Conservation (phyloP, 169 alveolate species). For the Eimeria necatrix region DNA sequence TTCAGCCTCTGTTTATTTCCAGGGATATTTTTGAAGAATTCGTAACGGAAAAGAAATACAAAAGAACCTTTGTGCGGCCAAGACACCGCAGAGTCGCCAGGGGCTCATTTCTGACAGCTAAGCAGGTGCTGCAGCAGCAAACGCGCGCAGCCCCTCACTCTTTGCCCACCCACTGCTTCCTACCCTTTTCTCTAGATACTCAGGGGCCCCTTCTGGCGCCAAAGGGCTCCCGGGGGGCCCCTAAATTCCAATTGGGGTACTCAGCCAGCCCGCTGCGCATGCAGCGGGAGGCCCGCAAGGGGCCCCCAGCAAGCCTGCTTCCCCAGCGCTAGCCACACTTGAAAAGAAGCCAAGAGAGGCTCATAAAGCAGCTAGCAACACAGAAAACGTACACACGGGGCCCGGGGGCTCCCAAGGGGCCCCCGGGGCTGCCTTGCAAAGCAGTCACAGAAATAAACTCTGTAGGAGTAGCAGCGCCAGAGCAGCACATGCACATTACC, state of each 20-base stretch:
- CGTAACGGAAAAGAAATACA: not conserved
- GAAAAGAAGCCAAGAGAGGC: not conserved
- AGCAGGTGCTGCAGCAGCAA: no score
- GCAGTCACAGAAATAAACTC: no score
- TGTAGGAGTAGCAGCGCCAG: no score
- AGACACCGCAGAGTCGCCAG: not conserved
- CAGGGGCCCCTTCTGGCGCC: not conserved
- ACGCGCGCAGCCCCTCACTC: no score
- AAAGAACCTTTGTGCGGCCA: conserved; percentile 1
- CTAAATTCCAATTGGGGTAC: not conserved
- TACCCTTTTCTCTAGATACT: not conserved
- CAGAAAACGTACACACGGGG: not conserved
- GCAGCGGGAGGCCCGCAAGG: not conserved
- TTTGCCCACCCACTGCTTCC: not conserved
- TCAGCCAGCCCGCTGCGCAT: not conserved
- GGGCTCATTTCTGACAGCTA: conserved; percentile 13
- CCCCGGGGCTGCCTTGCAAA: no score
- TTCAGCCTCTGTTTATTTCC: not conserved
- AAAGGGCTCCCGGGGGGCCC: conserved; percentile 17
- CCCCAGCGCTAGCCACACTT: not conserved
- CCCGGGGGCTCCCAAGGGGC: no score
- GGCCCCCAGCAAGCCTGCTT: not conserved
- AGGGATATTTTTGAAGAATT: not conserved
- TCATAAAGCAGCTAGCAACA: not conserved
- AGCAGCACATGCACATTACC: no score